Conservation (phyloP, 306 rosid species). For the Cicer yamashitae region DNA sequence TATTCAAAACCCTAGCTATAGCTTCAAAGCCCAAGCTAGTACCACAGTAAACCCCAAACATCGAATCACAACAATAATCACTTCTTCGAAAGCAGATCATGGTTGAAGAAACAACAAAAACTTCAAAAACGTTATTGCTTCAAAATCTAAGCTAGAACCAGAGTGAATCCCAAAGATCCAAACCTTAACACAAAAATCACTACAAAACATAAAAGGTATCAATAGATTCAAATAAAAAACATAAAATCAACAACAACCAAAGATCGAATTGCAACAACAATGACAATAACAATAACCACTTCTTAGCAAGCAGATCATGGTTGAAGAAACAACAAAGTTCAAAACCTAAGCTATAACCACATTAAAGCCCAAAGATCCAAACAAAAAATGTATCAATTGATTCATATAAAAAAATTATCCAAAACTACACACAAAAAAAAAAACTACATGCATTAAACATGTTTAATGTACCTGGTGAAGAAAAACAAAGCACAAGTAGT, state of each 20-base stretch:
- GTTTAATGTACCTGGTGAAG: neutral
- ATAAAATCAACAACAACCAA: neutral
- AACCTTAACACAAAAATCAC: neutral
- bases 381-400: neutral
- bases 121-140: neutral
- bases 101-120: neutral
- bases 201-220: neutral
- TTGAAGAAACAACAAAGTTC: neutral
- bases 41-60: neutral
- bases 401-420: neutral
- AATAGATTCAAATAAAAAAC: neutral
- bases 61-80: neutral
- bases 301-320: neutral
- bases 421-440: neutral
- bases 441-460: neutral
- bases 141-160: conserved; percentile 14
- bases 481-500: neutral
- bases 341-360: conserved; percentile 16
- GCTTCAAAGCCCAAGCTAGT: neutral
- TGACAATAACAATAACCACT: neutral
- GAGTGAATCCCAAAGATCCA: neutral
- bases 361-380: neutral
- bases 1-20: neutral
- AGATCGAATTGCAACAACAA: neutral
- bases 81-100: neutral